Evolutionary conservation across 305 asterid species (phyloP), one percentile per base, ranked within the genome.

Genomic region (Solanum hybrid): DNA sequence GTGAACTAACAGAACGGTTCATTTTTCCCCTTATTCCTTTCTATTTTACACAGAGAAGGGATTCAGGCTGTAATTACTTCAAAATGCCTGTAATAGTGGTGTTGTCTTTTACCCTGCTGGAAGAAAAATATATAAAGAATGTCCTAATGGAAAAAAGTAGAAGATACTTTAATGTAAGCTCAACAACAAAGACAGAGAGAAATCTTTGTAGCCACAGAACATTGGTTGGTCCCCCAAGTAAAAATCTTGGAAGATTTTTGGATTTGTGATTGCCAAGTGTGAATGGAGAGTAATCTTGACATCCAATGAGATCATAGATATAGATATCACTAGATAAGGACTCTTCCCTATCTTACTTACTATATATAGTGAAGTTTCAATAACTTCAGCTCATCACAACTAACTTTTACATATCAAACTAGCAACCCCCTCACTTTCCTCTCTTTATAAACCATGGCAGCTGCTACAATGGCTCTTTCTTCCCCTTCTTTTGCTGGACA

Each of bases 401-500:
- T 5, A 14, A 42, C 86, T 42, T 40, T 15, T 13, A 15, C 26
- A 81, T 42, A 3, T 42, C 27, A 81, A 14, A 81, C 86, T 2
- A 81, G 2, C 71, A 81, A 81, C 5, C 19, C 56, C 13, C 38
- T 71, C 71, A 37, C 29, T 38, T 9, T 75, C 19, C 35, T 24
- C 38, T 37, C 66, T 51, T 19, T 22, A 69, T 12, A 71, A 71
- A 29, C 13, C 10, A 88, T 88, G 89, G 86, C 89, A 15, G 76
- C 85, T 42, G 1, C 89, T 15, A 42, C 51, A 17, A 88, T 88
- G 89, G 89, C 89, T 34, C 89, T 88, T 15, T 88, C 89, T 88
- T 88, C 89, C 26, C 26, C 89, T 45, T 88, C 89, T 45, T 88
- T 76, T 22, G 89, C 89, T n/a, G 89, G 89, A 51, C 24, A 77